A percentile compares a stretch with the other conserved stretches of the same genome.
Conservation (phyloP, 345 rosid genomes). For the Mercurialis annua region DNA sequence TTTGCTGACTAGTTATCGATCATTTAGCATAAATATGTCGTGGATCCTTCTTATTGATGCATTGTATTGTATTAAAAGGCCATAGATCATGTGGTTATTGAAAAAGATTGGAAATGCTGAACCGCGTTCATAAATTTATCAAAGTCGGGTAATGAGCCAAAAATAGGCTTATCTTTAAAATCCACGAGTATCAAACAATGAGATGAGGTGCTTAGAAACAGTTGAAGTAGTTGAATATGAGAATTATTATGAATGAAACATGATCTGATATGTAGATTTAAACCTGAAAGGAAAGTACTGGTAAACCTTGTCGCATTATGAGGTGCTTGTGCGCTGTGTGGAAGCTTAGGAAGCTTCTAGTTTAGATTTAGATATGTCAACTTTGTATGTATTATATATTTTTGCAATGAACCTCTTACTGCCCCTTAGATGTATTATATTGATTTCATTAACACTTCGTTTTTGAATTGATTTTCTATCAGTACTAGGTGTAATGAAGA, state of each 20-base stretch:
- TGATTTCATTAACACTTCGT: slow-evolving; percentile 16
- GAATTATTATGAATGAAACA: background rate
- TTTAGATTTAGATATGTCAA: background rate
- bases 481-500: slow-evolving; percentile 1
- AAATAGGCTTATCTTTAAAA: background rate
- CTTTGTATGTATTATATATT: background rate
- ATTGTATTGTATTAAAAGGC: background rate
- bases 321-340: background rate
- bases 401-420: background rate
- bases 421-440: slow-evolving; percentile 8
- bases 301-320: background rate
- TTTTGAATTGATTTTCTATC: no score
- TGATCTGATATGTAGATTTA: background rate
- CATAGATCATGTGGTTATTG: background rate
- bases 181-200: background rate
- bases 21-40: background rate
- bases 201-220: background rate
- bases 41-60: background rate
- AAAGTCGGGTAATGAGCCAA: background rate
- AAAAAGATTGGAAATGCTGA: background rate
- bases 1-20: background rate
- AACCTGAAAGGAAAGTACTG: background rate
- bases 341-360: background rate
- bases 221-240: background rate
- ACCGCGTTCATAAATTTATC: background rate